Conservation (phyloP, 108 stramenopile genomes). For the Discostella stelligeroides region DNA sequence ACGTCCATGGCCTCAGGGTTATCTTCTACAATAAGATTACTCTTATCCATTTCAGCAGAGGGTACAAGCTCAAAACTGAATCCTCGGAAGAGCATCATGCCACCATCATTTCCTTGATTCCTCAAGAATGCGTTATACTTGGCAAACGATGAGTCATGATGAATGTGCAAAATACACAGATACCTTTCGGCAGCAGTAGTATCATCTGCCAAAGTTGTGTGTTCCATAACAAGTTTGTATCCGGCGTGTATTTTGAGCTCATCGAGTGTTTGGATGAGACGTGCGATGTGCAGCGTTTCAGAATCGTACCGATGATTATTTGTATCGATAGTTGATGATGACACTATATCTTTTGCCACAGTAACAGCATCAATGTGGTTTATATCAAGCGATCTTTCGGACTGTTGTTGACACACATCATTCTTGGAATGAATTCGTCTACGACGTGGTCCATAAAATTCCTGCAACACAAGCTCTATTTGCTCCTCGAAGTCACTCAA, state of each 20-base stretch:
- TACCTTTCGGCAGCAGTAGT: conserved; percentile 26
- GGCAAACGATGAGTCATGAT: conserved; percentile 67
- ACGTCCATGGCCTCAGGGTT: not conserved
- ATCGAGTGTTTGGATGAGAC: conserved; percentile 54
- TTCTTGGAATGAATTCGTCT: conserved; percentile 7
- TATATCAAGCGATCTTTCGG: not conserved
- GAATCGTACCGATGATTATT: conserved; percentile 30
- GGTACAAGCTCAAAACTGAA: conserved; percentile 67
- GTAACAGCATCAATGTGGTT: conserved; percentile 20
- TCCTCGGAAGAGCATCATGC: conserved; percentile 81
- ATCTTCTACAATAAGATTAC: not conserved
- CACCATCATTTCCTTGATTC: conserved; percentile 18
- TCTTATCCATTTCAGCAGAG: conserved; percentile 10
- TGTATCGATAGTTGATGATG: not conserved
- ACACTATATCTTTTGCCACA: conserved; percentile 28
- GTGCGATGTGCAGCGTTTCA: conserved; percentile 69
- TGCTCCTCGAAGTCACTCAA: conserved; percentile 27
- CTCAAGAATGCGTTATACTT: conserved; percentile 45
- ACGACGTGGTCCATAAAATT: conserved; percentile 25
- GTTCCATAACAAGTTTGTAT: conserved; percentile 55
- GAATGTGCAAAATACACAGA: conserved; percentile 69
- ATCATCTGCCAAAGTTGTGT: not conserved
- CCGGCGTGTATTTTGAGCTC: conserved; percentile 48
- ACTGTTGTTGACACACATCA: not conserved
- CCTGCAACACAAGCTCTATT: conserved; percentile 14